phyloP scores from a whole-genome alignment of 225 moss, liverwort and hornwort species.

The Thuidium tamariscinum region DNA sequence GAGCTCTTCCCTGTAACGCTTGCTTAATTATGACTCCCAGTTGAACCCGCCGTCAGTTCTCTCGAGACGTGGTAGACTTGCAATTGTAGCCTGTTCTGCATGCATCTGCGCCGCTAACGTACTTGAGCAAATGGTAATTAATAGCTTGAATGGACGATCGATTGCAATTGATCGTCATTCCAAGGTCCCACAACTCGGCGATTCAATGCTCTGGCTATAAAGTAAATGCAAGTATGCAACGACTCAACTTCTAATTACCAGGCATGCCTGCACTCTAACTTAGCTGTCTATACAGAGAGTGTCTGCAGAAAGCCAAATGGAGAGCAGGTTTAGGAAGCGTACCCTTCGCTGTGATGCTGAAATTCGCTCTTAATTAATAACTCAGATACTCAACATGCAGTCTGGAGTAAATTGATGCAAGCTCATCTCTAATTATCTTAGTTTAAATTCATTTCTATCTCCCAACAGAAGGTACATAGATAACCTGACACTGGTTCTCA shows the following conservation, averaged over 20 bases:
- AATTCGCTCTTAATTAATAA: not conserved
- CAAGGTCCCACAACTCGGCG: not conserved
- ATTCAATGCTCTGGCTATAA: not conserved
- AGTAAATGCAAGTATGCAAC: too few species aligned
- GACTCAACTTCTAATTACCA: not conserved
- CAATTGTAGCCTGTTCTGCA: not conserved
- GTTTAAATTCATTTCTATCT: not conserved
- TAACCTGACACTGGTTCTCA: not conserved
- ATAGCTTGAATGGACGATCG: not conserved
- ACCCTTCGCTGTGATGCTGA: not conserved
- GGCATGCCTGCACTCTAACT: not conserved
- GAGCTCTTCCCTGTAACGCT: not conserved
- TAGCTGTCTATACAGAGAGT: not conserved
- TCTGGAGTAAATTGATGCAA: not conserved
- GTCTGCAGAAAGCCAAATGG: not conserved
- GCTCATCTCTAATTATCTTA: not conserved
- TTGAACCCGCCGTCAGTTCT: not conserved
- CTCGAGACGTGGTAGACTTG: not conserved
- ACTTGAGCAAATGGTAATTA: not conserved
- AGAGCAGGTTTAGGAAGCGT: not conserved
- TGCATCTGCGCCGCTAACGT: not conserved
- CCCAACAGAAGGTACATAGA: too few species aligned
- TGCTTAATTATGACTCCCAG: not conserved
- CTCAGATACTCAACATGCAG: too few species aligned
- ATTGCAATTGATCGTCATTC: too few species aligned